These are phyloP conservation scores for Aquilaria sinensis DNA, from an alignment of 345 rosid genomes.

Conservation along the genomic window DNA sequence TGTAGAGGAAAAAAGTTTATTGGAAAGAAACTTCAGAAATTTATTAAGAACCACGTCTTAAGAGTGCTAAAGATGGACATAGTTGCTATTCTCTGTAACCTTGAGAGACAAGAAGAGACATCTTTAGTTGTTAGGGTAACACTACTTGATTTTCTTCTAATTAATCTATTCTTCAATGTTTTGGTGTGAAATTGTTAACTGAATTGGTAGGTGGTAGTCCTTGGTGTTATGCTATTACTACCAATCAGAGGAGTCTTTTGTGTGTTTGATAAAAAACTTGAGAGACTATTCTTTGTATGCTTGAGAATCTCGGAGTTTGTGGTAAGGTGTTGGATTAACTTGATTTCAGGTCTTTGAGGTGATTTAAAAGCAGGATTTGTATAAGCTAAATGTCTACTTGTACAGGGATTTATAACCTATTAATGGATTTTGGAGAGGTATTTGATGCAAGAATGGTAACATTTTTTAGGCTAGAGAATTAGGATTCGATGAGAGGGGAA, in stretches of 20 bases:
- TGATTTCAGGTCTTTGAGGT: conserved; percentile 59
- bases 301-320: no score
- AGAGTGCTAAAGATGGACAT: conserved; percentile 78
- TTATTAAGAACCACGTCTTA: conserved; percentile 59
- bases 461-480: no score
- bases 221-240: neutral
- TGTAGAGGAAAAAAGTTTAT: conserved; percentile 93
- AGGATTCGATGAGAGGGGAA: no score
- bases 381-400: conserved; percentile 64
- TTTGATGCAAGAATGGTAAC: no score
- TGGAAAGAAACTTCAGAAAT: conserved; percentile 68
- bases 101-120: conserved; percentile 86
- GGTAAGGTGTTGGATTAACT: neutral
- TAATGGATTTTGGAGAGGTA: no score
- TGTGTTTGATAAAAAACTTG: conserved; percentile 38
- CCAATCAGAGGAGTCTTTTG: neutral
- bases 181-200: neutral
- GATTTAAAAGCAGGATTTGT: conserved; percentile 79
- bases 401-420: conserved; percentile 56
- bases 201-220: conserved; percentile 2
- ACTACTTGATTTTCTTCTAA: neutral
- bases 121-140: conserved; percentile 57
- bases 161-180: neutral
- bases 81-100: conserved; percentile 73
- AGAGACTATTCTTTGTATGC: neutral